These are phyloP conservation scores for Candida boidinii DNA, from an alignment of 805 yeast genomes.

Conservation along the genomic window DNA sequence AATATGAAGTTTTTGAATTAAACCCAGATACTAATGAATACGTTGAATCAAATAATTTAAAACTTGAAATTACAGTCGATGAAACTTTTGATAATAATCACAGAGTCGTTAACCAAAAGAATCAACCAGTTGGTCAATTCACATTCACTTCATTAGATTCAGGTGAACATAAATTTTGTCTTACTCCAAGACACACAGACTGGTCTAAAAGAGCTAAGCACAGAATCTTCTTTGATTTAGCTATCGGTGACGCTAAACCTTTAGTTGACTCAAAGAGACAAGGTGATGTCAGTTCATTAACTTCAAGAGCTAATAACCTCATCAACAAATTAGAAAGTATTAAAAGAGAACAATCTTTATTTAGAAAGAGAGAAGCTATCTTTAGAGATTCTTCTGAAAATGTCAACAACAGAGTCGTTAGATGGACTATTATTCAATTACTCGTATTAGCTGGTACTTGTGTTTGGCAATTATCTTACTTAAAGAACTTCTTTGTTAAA, in stretches of 20 bases:
- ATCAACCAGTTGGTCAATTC: conserved; percentile 57
- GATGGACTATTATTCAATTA: conserved; percentile 66
- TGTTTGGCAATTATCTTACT: conserved; percentile 64
- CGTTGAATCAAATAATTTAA: conserved; percentile 46
- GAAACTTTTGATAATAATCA: conserved; percentile 74
- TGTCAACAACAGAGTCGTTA: conserved; percentile 61
- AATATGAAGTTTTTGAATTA: conserved; percentile 60
- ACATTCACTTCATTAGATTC: conserved; percentile 66
- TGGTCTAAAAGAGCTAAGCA: conserved; percentile 44
- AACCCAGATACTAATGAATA: conserved; percentile 38
- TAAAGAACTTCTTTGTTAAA: conserved; percentile 70
- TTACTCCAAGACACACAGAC: conserved; percentile 41
- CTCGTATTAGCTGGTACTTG: conserved; percentile 59
- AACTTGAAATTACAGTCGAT: conserved; percentile 62
- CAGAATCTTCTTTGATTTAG: conserved; percentile 64
- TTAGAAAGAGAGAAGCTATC: conserved; percentile 62
- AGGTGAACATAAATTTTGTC: conserved; percentile 74
- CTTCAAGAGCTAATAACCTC: conserved; percentile 47
- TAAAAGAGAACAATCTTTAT: conserved; percentile 55
- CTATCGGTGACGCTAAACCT: conserved; percentile 54
- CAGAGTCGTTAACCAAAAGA: conserved; percentile 63
- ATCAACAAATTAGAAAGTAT: conserved; percentile 51
- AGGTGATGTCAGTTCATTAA: conserved; percentile 44
- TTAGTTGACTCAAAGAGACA: conserved; percentile 62
- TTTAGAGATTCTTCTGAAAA: conserved; percentile 68